Evolutionary conservation across 2,329 filamentous ascomycete species (phyloP), one percentile per base, ranked within the genome.

Genomic region (Curvularia lunata): DNA sequence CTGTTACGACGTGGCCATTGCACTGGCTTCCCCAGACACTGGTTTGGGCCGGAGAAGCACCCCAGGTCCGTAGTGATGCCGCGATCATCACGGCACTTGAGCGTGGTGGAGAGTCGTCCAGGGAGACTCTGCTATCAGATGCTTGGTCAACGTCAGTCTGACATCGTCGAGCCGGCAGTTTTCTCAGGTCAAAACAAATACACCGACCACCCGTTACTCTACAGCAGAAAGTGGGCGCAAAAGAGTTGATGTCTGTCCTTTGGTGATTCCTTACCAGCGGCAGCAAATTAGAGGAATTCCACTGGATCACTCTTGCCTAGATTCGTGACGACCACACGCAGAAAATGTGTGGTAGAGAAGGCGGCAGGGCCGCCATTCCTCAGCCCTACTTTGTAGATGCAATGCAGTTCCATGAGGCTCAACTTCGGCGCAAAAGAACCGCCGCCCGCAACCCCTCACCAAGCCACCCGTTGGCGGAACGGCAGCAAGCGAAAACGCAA

Each of bases 401-500:
- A n/a, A 30, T 49, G n/a, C 3, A n/a, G 13, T 38, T 40, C n/a
- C 5, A 37, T 48, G 21, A 18, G 32, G 25, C 25, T 32, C 47
- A 57, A 43, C 45, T 54, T 57, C 45, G 37, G 30, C 21, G 30
- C 32, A 18, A 41, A 57, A 37, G 42, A 53, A 48, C 37, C 25
- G 37, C 48, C 42, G 37, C 37, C 46, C 54, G 32, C 43, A 42
- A 48, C 54, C 43, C 49, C 43, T 54, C 54, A 57, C 54, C 45
- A 38, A 32, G 38, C 30, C 47, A 37, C 40, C 18, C 42, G 40
- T 52, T 16, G 32, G 32, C 13, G 34, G 43, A 27, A 45, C 52
- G 56, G 52, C 25, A 57, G 25, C 49, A 60, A 56, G 53, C 56
- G 50, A 59, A 43, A 38, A 28, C 19, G 16, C 37, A 13, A 34